A percentile compares a stretch with the other conserved stretches of the same genome.
These are phyloP conservation scores for Tolypocladium ophioglossoides DNA, from an alignment of 2,329 filamentous ascomycete genomes.

Conservation along the genomic window DNA sequence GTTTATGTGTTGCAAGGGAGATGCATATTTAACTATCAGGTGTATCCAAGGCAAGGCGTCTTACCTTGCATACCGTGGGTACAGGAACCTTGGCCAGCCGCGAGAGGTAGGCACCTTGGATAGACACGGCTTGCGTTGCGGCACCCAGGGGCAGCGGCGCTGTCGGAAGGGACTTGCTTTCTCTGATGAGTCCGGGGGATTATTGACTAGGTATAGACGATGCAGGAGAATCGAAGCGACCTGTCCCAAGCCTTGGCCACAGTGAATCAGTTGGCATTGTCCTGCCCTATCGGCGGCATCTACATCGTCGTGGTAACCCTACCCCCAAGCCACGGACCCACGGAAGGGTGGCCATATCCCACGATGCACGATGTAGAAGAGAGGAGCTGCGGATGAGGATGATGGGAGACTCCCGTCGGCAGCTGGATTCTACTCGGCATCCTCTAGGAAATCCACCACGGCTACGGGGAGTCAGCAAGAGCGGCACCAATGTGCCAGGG, in stretches of 20 bases:
- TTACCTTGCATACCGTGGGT: background rate
- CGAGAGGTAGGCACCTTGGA: background rate
- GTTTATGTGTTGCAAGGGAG: background rate
- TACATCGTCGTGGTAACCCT: background rate
- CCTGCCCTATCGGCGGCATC: background rate
- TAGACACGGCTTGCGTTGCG: background rate
- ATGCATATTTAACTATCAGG: background rate
- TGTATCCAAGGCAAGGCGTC: background rate
- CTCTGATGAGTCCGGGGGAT: no score
- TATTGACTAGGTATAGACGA: background rate
- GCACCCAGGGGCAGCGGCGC: background rate
- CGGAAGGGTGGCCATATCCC: background rate
- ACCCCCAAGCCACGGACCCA: background rate
- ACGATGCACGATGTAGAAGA: background rate
- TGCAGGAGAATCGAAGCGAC: background rate
- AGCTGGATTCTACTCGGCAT: slow-evolving; percentile 28
- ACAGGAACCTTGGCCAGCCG: background rate
- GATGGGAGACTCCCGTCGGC: background rate
- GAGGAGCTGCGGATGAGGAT: background rate
- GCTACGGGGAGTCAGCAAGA: slow-evolving; percentile 26
- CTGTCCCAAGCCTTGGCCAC: background rate
- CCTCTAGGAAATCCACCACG: slow-evolving; percentile 51
- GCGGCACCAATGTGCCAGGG: background rate
- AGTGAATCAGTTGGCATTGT: background rate
- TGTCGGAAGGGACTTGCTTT: background rate